Percentiles rank a stretch among this genome's conserved stretches.
Conservation (phyloP, 345 rosid genomes). For the Salix dunnii region DNA sequence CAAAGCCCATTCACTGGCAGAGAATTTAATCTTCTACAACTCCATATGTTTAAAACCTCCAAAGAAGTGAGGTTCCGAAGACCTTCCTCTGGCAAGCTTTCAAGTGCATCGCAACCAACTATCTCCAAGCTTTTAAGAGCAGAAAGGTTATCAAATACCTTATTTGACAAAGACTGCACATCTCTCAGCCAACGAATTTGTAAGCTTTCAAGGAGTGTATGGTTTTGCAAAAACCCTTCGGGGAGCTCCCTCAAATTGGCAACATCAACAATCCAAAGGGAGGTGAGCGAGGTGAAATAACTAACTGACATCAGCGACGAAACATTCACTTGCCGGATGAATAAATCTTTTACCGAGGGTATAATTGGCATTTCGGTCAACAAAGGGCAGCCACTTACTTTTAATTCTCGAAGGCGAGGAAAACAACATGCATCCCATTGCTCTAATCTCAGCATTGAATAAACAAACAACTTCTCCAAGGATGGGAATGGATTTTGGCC, state of each 20-base stretch:
- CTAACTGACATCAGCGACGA: too few species aligned
- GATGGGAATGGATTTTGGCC: too few species aligned
- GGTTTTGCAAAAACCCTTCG: too few species aligned
- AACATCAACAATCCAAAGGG: fast-evolving
- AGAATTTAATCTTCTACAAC: too few species aligned
- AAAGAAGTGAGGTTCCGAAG: neutral
- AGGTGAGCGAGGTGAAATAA: too few species aligned
- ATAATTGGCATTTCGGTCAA: neutral
- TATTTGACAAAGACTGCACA: neutral
- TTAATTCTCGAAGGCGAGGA: neutral
- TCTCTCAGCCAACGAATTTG: neutral
- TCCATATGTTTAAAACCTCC: fast-evolving
- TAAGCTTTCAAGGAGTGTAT: neutral
- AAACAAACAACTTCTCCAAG: fast-evolving
- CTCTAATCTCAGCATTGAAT: neutral
- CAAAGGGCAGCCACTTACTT: neutral
- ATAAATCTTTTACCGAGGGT: fast-evolving
- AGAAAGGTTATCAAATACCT: conserved; percentile 1
- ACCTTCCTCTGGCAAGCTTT: conserved; percentile 10
- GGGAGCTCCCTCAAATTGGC: too few species aligned
- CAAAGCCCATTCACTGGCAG: too few species aligned
- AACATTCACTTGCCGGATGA: fast-evolving
- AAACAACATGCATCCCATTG: neutral
- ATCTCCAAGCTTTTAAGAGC: neutral
- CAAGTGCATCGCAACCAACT: fast-evolving